Evolutionary conservation across 495 filamentous ascomycete genomes (phyloP), one percentile per base, ranked within the genome.

Genomic region (Penicillium manginii): DNA sequence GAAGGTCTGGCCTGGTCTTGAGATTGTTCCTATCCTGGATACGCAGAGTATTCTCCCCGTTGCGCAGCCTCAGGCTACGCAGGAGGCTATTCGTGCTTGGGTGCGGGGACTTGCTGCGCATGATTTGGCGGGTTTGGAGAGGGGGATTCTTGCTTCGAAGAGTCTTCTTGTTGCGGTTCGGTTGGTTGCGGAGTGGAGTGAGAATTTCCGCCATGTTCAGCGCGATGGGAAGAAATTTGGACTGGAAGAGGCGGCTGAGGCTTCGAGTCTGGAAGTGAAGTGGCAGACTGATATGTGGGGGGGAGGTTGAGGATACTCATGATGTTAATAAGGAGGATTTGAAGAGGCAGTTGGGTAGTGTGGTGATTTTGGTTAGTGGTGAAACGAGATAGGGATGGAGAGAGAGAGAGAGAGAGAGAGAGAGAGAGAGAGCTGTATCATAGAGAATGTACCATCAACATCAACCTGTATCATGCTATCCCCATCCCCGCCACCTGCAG

Each of bases 281-380:
- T 97, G 91, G 88, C 94, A 98, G 82, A 96, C 89, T 5, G 77
- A 84, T 15, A 83, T 86, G 76, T 98, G 94, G 92, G 94, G 94
- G 94, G 2, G 92, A 96, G 78, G 94, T 98, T 3, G 96, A 98
- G 74, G 94, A 98, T 76, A 96, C 92, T 40, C 96, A 98, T 75
- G 94, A 98, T 84, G 94, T 98, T 2, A 88, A 96, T 65, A 91
- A 86, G 72, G 94, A 96, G 75, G 94, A 98, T 76, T 42, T 98
- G 63, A 83, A 83, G 72, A 83, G 94, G 62, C 94, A 97, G 77
- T 72, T 98, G 57, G 94, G 93, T 18, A 93, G 90, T 72, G 88
- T 91, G 37, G 79, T 97, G 21, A 63, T 97, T 57, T 73, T 96
- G 51, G 89, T 96, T 26, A 84, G 83, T 51, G 89, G 90, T 5